Conservation (phyloP, 1,284 basidiomycete genomes). For the Leccinum variabile region DNA sequence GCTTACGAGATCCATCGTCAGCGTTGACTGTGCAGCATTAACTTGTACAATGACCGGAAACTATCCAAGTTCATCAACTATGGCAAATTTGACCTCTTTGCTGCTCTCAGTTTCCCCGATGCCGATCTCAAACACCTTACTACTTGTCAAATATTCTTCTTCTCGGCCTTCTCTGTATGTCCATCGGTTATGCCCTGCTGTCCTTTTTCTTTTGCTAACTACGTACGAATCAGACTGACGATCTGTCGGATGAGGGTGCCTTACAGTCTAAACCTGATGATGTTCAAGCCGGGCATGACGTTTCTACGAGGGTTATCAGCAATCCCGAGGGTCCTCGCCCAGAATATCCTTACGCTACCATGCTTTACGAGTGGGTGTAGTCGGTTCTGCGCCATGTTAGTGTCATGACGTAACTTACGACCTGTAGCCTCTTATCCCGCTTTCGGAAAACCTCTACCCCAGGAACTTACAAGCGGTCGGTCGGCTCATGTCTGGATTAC, state of each 20-base stretch:
- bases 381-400: background rate
- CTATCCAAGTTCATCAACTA: slow-evolving; percentile 38
- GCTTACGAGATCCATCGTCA: background rate
- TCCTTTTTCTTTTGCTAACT: slow-evolving; percentile 10
- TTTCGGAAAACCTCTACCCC: slow-evolving; percentile 40
- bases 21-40: slow-evolving; percentile 23
- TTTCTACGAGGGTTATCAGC: slow-evolving; percentile 36
- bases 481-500: slow-evolving; percentile 2
- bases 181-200: background rate
- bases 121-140: slow-evolving; percentile 44
- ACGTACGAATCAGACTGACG: slow-evolving; percentile 37
- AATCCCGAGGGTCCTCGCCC: slow-evolving; percentile 37
- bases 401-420: slow-evolving; percentile 18
- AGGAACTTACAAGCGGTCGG: slow-evolving; percentile 40
- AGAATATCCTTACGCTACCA: slow-evolving; percentile 42
- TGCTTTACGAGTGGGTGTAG: slow-evolving; percentile 41
- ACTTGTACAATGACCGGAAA: slow-evolving; percentile 35
- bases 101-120: slow-evolving; percentile 44
- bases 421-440: slow-evolving; percentile 37
- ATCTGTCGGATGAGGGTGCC: slow-evolving; percentile 45
- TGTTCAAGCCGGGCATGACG: slow-evolving; percentile 38
- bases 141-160: slow-evolving; percentile 46
- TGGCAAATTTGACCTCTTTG: slow-evolving; percentile 45
- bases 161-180: slow-evolving; percentile 48
- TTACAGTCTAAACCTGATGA: slow-evolving; percentile 42